These are phyloP conservation scores for Podospora pseudopauciseta DNA, from an alignment of 495 filamentous ascomycete genomes.

Conservation along the genomic window DNA sequence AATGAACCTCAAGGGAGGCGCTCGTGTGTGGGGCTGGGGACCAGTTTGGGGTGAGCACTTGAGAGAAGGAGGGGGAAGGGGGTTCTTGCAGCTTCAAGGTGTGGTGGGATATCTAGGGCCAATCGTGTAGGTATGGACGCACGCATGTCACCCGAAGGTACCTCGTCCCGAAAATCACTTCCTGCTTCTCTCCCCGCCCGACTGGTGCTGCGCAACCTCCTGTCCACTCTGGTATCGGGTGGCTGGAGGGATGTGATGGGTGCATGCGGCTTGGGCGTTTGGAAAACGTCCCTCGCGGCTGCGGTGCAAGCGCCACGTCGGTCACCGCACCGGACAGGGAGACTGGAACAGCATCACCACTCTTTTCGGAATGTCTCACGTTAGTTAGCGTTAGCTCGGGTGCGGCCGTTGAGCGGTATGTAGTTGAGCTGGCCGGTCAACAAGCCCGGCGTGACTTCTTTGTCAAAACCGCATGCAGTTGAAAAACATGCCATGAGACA, in stretches of 20 bases:
- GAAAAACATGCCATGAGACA: background rate
- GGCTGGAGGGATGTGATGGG: background rate
- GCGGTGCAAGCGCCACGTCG: background rate
- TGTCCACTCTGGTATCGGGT: background rate
- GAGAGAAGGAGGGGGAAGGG: too few relatives aligned
- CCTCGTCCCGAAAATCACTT: background rate
- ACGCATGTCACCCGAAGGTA: background rate
- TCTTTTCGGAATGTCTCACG: background rate
- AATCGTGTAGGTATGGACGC: background rate
- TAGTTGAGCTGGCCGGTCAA: background rate
- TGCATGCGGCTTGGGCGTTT: background rate
- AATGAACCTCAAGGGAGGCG: slow-evolving; percentile 15
- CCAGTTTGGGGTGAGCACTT: background rate
- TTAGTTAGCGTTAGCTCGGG: background rate
- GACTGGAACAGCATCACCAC: background rate
- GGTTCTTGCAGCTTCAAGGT: background rate
- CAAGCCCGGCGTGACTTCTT: background rate
- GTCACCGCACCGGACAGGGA: background rate
- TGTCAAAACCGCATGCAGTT: background rate
- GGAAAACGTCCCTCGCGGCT: background rate
- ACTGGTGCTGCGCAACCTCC: background rate
- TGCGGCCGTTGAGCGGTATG: background rate
- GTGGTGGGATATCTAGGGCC: background rate
- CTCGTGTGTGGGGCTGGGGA: background rate
- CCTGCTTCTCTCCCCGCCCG: background rate